Evolutionary conservation across 345 rosid genomes (phyloP), one percentile per base, ranked within the genome.

Genomic region (Citropsis articulata): DNA sequence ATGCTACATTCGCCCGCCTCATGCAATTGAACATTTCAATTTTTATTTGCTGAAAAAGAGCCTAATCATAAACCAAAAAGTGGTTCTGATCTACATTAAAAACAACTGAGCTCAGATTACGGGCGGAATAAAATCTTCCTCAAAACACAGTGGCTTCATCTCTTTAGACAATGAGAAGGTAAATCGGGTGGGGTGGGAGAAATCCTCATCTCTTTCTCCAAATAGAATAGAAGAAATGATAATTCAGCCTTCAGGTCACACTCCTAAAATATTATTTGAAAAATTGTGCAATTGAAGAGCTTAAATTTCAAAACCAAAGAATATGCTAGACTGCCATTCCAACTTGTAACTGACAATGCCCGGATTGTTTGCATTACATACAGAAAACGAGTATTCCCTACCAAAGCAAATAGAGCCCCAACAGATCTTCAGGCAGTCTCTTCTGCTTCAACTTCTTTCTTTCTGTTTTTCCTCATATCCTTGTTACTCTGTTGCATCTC

Each of bases 401-500:
- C 31, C 31, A 21, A 56, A 22, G 45, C 56, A 18, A 40, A 18
- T 21, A 19, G 33, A 62, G 72, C 30, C 60, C 19, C 64, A 61
- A 16, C 27, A 14, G 40, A 70, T 71, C 71, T 81, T 78, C 77
- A 87, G 50, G 84, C 85, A 60, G 82, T 53, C 45, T 68, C 88
- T 79, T 86, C 84, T 69, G 83, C 75, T 63, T 85, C 81, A 55
- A 76, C 77, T 75, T 89, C 88, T 81, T 84, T 90, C 85, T 76
- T 88, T 74, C 77, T 91, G 55, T 92, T 88, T 81, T 88, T 90
- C 71, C 77, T 88, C 5, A 35, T 60, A 64, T 90, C 88, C 64
- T 79, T 75, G 31, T 84, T 78, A 35, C 79, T 86, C 70, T 84
- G 86, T 66, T 89, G 95, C 86, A 84, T 86, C 82, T 94, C 97